Percentiles rank a stretch among this genome's conserved stretches.
Conservation (phyloP, 768 basidiomycete genomes). For the Chalciporus sphaerocephalus region DNA sequence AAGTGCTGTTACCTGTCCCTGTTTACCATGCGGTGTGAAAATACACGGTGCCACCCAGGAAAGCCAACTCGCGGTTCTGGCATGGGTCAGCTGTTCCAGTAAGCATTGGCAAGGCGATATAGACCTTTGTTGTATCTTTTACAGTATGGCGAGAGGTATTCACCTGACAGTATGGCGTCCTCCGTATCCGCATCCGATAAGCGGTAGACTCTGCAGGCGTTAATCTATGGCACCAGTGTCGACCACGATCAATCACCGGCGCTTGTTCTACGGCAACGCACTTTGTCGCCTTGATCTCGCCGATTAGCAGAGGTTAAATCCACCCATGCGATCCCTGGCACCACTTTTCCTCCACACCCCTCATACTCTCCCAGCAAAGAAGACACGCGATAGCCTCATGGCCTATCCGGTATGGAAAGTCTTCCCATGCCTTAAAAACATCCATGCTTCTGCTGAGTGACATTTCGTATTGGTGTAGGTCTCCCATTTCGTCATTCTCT, state of each 20-base stretch:
- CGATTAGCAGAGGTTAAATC: slow-evolving; percentile 23
- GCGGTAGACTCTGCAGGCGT: background rate
- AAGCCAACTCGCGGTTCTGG: slow-evolving; percentile 2
- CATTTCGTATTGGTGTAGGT: slow-evolving; percentile 2
- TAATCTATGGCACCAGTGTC: no score
- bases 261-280: slow-evolving; percentile 2
- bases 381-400: slow-evolving; percentile 32
- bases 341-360: slow-evolving; percentile 10
- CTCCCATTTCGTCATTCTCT: slow-evolving; percentile 16
- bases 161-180: background rate
- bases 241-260: background rate
- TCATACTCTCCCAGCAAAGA: background rate
- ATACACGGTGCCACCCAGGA: background rate
- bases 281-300: slow-evolving; percentile 15
- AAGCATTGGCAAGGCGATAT: background rate
- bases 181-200: background rate
- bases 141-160: slow-evolving; percentile 19
- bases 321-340: slow-evolving; percentile 9
- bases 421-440: slow-evolving; percentile 9
- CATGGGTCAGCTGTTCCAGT: background rate
- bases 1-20: slow-evolving; percentile 10
- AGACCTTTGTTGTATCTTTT: slow-evolving; percentile 1
- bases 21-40: slow-evolving; percentile 1
- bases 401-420: slow-evolving; percentile 6
- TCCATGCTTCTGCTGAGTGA: slow-evolving; percentile 1